phyloP scores from a whole-genome alignment of 768 basidiomycete species.

The Trametes punicea region DNA sequence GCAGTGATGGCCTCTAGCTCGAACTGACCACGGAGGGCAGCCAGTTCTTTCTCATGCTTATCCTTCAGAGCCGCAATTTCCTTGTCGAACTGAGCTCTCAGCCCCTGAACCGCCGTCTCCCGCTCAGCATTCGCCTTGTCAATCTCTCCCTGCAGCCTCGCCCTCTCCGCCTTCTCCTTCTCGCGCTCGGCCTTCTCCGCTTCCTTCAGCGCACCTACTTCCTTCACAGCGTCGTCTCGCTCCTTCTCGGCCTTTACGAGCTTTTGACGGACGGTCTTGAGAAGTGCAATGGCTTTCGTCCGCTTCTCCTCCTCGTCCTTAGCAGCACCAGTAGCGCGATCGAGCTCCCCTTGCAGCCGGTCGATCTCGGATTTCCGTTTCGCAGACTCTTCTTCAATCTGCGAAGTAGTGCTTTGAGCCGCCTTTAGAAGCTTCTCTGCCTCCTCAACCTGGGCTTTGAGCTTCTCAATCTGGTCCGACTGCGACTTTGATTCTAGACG shows the following conservation, averaged over 20 bases:
- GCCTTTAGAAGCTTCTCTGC: conserved; percentile 67
- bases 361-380: conserved; percentile 55
- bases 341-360: conserved; percentile 60
- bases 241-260: conserved; percentile 97
- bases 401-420: conserved; percentile 45
- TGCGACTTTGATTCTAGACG: conserved; percentile 77
- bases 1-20: conserved; percentile 72
- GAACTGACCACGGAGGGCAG: conserved; percentile 60
- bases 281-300: conserved; percentile 83
- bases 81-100: conserved; percentile 69
- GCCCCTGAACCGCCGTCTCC: conserved; percentile 54
- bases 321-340: conserved; percentile 53
- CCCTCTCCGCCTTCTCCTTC: conserved; percentile 47
- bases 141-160: conserved; percentile 59
- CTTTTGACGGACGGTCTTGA: conserved; percentile 96
- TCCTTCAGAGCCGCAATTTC: conserved; percentile 62
- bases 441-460: conserved; percentile 66
- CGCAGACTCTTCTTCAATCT: conserved; percentile 46
- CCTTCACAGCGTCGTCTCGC: conserved; percentile 71
- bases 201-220: conserved; percentile 48
- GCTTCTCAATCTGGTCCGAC: conserved; percentile 64
- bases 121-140: conserved; percentile 58
- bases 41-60: conserved; percentile 70
- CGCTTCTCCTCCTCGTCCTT: conserved; percentile 99
- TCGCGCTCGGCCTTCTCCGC: conserved; percentile 52